Percentiles rank a stretch among this genome's conserved stretches.
These are phyloP conservation scores for Annulohypoxylon stygium DNA, from an alignment of 495 filamentous ascomycete species.

Conservation along the genomic window DNA sequence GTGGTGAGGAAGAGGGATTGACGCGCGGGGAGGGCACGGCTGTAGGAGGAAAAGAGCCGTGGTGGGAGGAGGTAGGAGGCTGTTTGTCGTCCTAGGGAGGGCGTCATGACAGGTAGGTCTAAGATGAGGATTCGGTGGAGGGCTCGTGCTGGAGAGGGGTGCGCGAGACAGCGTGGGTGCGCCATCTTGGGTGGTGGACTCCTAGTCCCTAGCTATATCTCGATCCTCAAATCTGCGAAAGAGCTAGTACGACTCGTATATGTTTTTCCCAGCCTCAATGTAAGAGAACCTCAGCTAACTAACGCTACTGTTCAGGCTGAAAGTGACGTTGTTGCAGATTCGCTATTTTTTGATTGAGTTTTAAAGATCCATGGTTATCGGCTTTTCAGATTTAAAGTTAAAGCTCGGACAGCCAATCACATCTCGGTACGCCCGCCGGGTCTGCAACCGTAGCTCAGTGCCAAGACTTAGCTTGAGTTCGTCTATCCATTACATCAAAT, in stretches of 20 bases:
- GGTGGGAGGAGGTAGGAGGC: slow-evolving; percentile 27
- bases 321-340: slow-evolving; percentile 4
- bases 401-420: slow-evolving; percentile 40
- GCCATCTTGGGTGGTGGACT: slow-evolving; percentile 29
- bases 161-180: slow-evolving; percentile 35
- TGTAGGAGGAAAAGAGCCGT: slow-evolving; percentile 17
- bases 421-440: neutral
- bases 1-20: neutral
- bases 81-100: slow-evolving; percentile 28
- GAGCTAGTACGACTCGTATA: neutral
- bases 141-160: slow-evolving; percentile 45
- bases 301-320: neutral
- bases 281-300: neutral
- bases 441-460: neutral
- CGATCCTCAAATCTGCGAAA: neutral
- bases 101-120: slow-evolving; percentile 26
- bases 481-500: slow-evolving; percentile 3
- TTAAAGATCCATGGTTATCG: slow-evolving; percentile 7
- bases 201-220: neutral
- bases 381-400: slow-evolving; percentile 14
- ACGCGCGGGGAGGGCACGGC: slow-evolving; percentile 3
- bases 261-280: neutral
- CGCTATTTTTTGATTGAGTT: slow-evolving; percentile 12
- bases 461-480: slow-evolving; percentile 25
- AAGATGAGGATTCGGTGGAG: slow-evolving; percentile 45